Evolutionary conservation across 78 protist species (phyloP).

Genomic region (Bigelowiella natans): DNA sequence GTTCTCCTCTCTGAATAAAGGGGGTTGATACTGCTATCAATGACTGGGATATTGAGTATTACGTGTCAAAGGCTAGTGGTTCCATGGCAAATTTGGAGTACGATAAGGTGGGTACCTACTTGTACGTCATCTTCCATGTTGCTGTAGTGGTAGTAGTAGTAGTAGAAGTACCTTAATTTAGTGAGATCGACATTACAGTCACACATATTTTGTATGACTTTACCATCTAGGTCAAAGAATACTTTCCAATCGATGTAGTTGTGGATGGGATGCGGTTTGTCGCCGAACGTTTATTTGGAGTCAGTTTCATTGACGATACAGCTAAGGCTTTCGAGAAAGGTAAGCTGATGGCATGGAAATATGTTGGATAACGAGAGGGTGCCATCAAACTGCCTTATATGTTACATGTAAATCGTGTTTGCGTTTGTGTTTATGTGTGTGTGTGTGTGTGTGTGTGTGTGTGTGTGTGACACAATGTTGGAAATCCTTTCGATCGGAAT

Average conservation of each 20-base stretch:
- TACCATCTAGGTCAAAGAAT: background rate
- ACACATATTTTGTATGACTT: background rate
- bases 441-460: background rate
- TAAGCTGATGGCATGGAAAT: no score
- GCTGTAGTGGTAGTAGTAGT: no score
- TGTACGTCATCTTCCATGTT: no score
- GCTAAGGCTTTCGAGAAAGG: background rate
- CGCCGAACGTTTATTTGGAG: background rate
- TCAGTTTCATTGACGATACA: background rate
- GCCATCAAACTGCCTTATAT: background rate
- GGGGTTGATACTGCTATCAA: background rate
- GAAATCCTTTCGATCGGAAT: no score
- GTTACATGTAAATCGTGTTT: background rate
- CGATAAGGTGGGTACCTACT: background rate
- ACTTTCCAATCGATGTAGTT: background rate
- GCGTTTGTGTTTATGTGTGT: background rate
- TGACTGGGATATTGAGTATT: background rate
- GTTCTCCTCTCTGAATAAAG: no score
- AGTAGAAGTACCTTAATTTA: no score
- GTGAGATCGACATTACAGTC: no score
- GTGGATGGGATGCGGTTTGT: background rate
- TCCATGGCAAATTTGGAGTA: background rate
- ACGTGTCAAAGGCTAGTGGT: background rate
- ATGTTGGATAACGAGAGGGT: background rate
- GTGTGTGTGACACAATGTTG: no score